phyloP scores from a whole-genome alignment of 2,329 filamentous ascomycete genomes.

The Lizonia empirigonia region DNA sequence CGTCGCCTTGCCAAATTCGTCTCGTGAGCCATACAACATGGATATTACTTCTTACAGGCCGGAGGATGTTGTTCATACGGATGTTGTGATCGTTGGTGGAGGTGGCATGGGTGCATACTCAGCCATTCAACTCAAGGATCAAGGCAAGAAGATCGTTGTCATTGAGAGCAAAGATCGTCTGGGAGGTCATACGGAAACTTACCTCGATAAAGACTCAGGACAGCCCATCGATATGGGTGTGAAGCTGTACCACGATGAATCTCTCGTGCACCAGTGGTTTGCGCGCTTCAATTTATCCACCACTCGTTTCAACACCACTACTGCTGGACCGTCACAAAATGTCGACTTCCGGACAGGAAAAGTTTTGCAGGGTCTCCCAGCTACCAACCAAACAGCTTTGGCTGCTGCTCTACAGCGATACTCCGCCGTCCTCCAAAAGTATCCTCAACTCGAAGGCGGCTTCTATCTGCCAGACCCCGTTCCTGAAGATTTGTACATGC shows the following conservation, averaged over 20 bases:
- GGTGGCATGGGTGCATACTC: slow-evolving; percentile 50
- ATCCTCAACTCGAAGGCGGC: slow-evolving; percentile 37
- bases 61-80: slow-evolving; percentile 13
- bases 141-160: slow-evolving; percentile 46
- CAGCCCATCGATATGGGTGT: slow-evolving; percentile 46
- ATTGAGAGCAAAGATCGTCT: slow-evolving; percentile 48
- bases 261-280: slow-evolving; percentile 41
- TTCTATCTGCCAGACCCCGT: slow-evolving; percentile 55
- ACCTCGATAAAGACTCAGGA: slow-evolving; percentile 45
- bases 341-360: slow-evolving; percentile 43
- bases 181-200: slow-evolving; percentile 59
- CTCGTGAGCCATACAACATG: background rate
- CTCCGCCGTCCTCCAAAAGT: slow-evolving; percentile 27
- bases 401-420: slow-evolving; percentile 28
- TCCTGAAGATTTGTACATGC: slow-evolving; percentile 56
- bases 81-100: slow-evolving; percentile 51
- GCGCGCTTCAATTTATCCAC: slow-evolving; percentile 20
- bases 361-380: background rate
- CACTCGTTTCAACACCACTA: background rate
- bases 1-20: background rate
- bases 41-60: background rate
- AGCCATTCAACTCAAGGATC: slow-evolving; percentile 49
- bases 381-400: slow-evolving; percentile 9
- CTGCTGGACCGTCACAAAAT: slow-evolving; percentile 1
- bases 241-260: slow-evolving; percentile 47